Percentiles rank a stretch among this genome's conserved stretches.
Conservation (phyloP, 768 basidiomycete species). For the Tulasnella sp. region DNA sequence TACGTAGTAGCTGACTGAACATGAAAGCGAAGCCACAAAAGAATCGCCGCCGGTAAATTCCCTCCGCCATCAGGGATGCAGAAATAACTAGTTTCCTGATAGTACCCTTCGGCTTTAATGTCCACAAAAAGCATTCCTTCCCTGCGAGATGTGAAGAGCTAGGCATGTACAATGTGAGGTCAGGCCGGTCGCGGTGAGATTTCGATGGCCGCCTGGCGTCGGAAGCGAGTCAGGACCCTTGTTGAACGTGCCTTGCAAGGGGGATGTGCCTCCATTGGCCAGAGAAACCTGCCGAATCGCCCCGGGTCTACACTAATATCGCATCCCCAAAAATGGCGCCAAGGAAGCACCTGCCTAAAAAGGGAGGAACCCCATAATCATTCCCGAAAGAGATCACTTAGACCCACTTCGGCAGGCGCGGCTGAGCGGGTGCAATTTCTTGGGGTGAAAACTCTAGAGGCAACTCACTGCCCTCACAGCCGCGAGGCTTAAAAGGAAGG, state of each 20-base stretch:
- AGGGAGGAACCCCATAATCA: no score
- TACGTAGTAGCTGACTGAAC: background rate
- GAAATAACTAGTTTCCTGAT: background rate
- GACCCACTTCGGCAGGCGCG: no score
- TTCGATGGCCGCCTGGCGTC: background rate
- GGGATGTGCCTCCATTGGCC: background rate
- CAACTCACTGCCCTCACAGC: background rate
- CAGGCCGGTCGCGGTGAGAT: background rate
- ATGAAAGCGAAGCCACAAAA: background rate
- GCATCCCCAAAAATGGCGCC: no score
- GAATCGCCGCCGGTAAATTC: background rate
- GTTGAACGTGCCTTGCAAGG: background rate
- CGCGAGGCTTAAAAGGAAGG: background rate
- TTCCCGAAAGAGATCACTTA: no score
- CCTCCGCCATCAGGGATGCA: background rate
- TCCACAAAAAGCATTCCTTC: background rate
- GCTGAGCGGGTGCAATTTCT: no score
- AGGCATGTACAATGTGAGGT: background rate
- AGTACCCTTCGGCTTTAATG: background rate
- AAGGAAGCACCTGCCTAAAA: no score
- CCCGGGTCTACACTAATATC: background rate
- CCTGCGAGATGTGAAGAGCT: background rate
- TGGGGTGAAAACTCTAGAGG: no score
- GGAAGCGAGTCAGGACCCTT: background rate
- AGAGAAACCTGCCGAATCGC: background rate